Evolutionary conservation across 352 stramenopile species (phyloP).

Genomic region (Elongisporangium senticosum): DNA sequence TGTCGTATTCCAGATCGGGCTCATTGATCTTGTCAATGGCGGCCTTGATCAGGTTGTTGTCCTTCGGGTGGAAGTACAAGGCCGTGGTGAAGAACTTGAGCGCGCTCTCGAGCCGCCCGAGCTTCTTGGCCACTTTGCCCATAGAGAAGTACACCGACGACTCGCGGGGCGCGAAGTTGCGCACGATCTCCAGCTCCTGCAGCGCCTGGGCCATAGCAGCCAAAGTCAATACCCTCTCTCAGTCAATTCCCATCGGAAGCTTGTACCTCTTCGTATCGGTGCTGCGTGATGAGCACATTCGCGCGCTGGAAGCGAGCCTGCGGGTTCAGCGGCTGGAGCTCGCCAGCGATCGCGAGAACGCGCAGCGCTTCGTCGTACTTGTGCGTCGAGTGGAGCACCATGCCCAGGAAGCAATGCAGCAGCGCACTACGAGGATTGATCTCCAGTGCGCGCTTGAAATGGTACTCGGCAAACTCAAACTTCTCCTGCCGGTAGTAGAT

Average conservation of each 20-base stretch:
- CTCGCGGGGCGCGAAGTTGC: slow-evolving; percentile 93
- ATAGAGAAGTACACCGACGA: slow-evolving; percentile 96
- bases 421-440: slow-evolving; percentile 95
- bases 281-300: slow-evolving; percentile 91
- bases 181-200: slow-evolving; percentile 88
- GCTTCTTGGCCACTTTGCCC: slow-evolving; percentile 90
- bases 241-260: neutral
- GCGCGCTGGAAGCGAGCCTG: slow-evolving; percentile 93
- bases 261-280: slow-evolving; percentile 83
- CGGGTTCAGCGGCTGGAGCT: slow-evolving; percentile 91
- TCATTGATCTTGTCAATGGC: slow-evolving; percentile 92
- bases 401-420: slow-evolving; percentile 94
- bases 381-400: slow-evolving; percentile 91
- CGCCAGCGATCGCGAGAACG: slow-evolving; percentile 82
- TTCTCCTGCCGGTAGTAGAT: slow-evolving; percentile 98
- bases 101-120: slow-evolving; percentile 89
- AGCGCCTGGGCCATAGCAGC: slow-evolving; percentile 49
- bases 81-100: slow-evolving; percentile 96
- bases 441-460: slow-evolving; percentile 91
- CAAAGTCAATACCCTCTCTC: neutral
- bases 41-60: slow-evolving; percentile 95
- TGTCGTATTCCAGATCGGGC: slow-evolving; percentile 28
- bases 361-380: slow-evolving; percentile 88
- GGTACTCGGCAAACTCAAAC: slow-evolving; percentile 96
- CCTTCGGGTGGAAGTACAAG: slow-evolving; percentile 96